These are phyloP conservation scores for Trypanosoma vivax DNA, from an alignment of 208 protist genomes.

Conservation along the genomic window DNA sequence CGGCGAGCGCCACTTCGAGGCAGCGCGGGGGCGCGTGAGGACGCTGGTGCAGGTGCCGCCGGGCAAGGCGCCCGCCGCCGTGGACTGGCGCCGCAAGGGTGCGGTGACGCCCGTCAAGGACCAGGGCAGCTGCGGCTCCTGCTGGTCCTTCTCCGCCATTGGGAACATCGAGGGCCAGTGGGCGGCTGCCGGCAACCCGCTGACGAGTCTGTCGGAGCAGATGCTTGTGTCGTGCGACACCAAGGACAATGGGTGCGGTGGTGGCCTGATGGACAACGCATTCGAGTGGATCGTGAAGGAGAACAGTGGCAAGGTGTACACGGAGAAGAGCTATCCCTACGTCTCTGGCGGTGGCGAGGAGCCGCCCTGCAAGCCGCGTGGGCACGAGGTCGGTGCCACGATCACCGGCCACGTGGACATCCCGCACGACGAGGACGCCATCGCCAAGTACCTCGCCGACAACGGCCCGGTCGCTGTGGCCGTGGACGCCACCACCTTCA, in stretches of 20 bases:
- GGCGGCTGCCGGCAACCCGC: conserved; percentile 38
- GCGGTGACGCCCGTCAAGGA: conserved; percentile 91
- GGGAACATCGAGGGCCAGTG: conserved; percentile 70
- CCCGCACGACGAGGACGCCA: conserved; percentile 58
- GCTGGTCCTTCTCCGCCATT: conserved; percentile 92
- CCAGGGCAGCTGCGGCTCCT: conserved; percentile 92
- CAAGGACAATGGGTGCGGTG: conserved; percentile 75
- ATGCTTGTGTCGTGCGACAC: conserved; percentile 91
- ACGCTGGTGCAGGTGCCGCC: not conserved
- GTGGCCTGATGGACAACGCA: conserved; percentile 83
- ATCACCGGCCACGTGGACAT: conserved; percentile 71
- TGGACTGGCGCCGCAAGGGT: conserved; percentile 82
- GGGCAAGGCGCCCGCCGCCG: conserved; percentile 4
- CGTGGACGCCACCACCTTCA: conserved; percentile 85
- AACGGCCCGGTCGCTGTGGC: conserved; percentile 87
- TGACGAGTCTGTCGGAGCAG: conserved; percentile 87
- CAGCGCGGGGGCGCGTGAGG: conserved; percentile 7
- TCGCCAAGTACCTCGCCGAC: conserved; percentile 59
- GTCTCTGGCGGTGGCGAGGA: conserved; percentile 28
- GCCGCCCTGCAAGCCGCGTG: conserved; percentile 30
- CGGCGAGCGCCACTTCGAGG: conserved; percentile 26
- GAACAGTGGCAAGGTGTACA: conserved; percentile 53
- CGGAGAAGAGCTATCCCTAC: conserved; percentile 81
- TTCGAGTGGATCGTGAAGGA: conserved; percentile 65
- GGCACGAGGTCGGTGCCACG: conserved; percentile 50